These are phyloP conservation scores for Nicotiana tomentosiformis DNA, from an alignment of 257 asterid genomes.

Conservation along the genomic window DNA sequence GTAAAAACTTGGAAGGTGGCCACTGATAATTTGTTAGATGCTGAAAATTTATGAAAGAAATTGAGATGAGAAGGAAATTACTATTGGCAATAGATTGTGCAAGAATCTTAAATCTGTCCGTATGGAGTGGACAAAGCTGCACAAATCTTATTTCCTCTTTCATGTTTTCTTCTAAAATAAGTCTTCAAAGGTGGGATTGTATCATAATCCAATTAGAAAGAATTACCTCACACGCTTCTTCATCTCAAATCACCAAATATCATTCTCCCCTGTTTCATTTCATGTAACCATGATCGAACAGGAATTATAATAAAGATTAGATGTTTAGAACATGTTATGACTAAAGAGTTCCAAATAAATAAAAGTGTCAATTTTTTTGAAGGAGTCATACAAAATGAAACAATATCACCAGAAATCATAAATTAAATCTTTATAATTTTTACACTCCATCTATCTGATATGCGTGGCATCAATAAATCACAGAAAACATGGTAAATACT, in stretches of 20 bases:
- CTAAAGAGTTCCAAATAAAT: neutral
- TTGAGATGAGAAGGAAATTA: no score
- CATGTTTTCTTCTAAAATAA: no score
- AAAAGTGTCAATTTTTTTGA: neutral
- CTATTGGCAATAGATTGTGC: no score
- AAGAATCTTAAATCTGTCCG: no score
- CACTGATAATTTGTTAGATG: no score
- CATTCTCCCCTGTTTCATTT: neutral
- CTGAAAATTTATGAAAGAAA: no score
- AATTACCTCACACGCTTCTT: neutral
- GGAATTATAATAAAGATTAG: neutral
- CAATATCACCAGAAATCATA: neutral
- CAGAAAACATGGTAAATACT: neutral
- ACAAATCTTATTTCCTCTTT: no score
- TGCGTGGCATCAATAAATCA: neutral
- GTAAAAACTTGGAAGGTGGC: neutral
- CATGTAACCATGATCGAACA: neutral
- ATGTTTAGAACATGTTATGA: neutral
- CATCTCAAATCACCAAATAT: neutral
- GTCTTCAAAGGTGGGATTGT: no score
- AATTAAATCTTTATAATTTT: neutral
- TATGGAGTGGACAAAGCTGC: no score
- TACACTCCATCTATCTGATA: neutral
- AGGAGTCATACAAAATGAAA: no score
- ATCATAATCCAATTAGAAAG: neutral